Evolutionary conservation across 2,329 filamentous ascomycete species (phyloP), one percentile per base, ranked within the genome.

Genomic region (Neurospora crassa): DNA sequence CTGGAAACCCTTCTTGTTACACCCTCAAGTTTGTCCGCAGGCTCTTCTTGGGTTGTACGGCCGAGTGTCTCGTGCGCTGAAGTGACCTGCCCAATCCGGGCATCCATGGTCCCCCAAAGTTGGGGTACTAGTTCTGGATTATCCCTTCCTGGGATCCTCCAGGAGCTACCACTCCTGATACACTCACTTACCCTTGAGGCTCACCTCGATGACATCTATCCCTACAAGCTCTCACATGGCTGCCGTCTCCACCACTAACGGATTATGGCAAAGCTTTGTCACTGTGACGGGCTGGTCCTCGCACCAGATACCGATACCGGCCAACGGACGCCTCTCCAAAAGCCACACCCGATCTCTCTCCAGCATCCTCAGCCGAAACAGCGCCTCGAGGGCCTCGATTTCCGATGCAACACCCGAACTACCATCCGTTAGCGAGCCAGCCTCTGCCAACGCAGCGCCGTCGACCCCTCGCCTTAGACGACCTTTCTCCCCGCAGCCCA

Each of bases 261-360:
- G 24, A 67, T n/a, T 71, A 69, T 77, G 73, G 72, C 41, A 73
- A 75, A 77, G 76, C 20, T 75, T 78, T 43, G 75, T 78, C 67
- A 72, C 76, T 67, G 73, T 77, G 74, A 72, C 75, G 70, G 74
- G 75, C 68, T 77, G 76, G 76, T 73, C 76, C 41, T 69, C 75
- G 67, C 75, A 76, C 68, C 74, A 74, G 70, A 67, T 73, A 63
- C 63, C 74, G 70, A 68, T 73, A 68, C 67, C 73, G 12, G 68
- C 74, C 12, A 73, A 42, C 67, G 71, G 71, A 34, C 75, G 75
- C n/a, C 59, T 73, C 5, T 63, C 70, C 53, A 79, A 85, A 68
- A 83, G 84, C 71, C 86, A 88, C 75, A 80, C 87, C 71, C 82
- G 86, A 73, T 86, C 86, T 59, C 80, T 87, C 16, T 88, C 87